Evolutionary conservation across 2,329 filamentous ascomycete genomes (phyloP).

Genomic region (Juglanconis oblonga): DNA sequence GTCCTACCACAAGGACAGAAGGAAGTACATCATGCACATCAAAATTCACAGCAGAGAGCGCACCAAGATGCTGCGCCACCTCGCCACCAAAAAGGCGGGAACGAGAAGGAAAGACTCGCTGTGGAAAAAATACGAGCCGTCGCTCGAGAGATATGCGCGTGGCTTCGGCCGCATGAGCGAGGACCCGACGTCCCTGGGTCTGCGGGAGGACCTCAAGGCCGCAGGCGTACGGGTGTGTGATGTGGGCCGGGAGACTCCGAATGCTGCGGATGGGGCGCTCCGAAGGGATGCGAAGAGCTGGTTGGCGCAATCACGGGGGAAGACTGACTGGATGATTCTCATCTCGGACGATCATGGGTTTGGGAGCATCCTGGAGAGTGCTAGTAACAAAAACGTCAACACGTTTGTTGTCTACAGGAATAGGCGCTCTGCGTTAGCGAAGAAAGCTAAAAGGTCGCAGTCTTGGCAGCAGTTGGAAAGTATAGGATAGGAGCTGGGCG

Average conservation of each 20-base stretch:
- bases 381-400: neutral
- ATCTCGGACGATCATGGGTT: neutral
- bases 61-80: neutral
- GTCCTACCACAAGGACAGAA: neutral
- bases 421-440: neutral
- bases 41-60: neutral
- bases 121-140: neutral
- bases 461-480: neutral
- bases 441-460: neutral
- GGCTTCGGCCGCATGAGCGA: neutral
- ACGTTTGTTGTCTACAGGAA: neutral
- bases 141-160: neutral
- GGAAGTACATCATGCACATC: neutral
- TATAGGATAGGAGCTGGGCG: neutral
- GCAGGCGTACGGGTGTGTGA: neutral
- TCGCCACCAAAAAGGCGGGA: neutral
- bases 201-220: neutral
- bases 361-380: neutral
- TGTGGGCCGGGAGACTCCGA: neutral
- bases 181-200: neutral
- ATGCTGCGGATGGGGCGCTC: neutral
- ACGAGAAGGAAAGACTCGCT: neutral
- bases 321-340: neutral
- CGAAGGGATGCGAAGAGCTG: neutral
- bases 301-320: neutral